Percentiles rank a stretch among this genome's conserved stretches.
Conservation (phyloP, 768 basidiomycete genomes). For the Russula sp. region DNA sequence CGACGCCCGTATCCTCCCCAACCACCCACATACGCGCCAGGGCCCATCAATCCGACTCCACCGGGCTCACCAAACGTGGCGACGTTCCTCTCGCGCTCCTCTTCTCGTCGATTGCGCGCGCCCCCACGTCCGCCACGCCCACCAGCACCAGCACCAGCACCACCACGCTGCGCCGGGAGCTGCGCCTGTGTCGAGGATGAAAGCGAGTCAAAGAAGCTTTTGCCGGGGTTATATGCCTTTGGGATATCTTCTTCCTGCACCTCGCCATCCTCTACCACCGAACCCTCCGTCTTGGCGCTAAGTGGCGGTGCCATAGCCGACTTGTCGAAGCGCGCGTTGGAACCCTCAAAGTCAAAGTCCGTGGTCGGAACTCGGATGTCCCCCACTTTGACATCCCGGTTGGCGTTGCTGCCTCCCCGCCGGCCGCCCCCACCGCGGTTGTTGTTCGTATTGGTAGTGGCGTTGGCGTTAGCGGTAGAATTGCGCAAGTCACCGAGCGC, state of each 20-base stretch:
- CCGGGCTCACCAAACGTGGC: constrained; percentile 86
- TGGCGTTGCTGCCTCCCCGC: constrained; percentile 6
- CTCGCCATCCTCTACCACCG: constrained; percentile 31
- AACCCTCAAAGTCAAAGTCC: constrained; percentile 76
- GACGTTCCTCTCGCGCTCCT: constrained; percentile 77
- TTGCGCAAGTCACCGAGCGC: constrained; percentile 43
- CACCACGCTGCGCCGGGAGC: constrained; percentile 32
- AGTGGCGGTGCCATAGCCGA: constrained; percentile 35
- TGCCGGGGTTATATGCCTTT: constrained; percentile 64
- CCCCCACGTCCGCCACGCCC: constrained; percentile 41
- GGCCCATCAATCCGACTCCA: constrained; percentile 68
- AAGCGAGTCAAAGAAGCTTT: constrained; percentile 75
- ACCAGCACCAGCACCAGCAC: too few species aligned
- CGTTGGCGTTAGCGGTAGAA: constrained; percentile 27
- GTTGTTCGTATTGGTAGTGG: constrained; percentile 24
- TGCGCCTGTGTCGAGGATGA: constrained; percentile 40
- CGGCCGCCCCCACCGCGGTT: constrained; percentile 35
- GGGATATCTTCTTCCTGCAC: constrained; percentile 31
- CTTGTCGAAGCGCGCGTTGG: constrained; percentile 80
- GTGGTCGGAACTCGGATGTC: constrained; percentile 56
- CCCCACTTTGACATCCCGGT: constrained; percentile 26
- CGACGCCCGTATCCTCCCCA: constrained; percentile 64
- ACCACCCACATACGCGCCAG: constrained; percentile 70
- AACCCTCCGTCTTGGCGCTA: constrained; percentile 23
- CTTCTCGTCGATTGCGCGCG: constrained; percentile 68